Evolutionary conservation across 139 green algal genomes (phyloP).

Genomic region (Zygnema circumcarinatum): DNA sequence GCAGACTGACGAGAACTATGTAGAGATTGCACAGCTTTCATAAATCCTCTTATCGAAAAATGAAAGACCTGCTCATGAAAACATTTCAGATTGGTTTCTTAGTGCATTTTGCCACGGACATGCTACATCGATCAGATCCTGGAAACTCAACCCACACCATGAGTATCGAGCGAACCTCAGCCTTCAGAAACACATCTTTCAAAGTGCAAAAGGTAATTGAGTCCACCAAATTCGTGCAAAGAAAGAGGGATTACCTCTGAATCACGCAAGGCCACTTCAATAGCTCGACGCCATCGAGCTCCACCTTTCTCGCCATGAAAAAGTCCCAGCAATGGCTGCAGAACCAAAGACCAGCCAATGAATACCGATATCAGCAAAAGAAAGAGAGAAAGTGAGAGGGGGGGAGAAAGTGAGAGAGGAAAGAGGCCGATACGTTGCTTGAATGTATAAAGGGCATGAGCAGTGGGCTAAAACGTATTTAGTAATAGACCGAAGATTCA

Average conservation of each 20-base stretch:
- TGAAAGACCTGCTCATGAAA: neutral
- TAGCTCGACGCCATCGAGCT: slow-evolving; percentile 34
- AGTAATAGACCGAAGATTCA: neutral
- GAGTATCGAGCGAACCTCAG: neutral
- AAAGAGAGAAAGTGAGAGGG: neutral
- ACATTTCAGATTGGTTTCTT: too few species aligned
- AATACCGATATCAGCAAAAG: neutral
- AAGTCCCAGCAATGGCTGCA: slow-evolving; percentile 31
- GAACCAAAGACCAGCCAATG: neutral
- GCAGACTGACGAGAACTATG: neutral
- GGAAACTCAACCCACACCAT: neutral
- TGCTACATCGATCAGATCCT: neutral
- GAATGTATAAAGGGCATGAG: neutral
- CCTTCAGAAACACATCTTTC: neutral
- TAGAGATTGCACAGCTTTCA: neutral
- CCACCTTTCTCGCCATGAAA: slow-evolving; percentile 36
- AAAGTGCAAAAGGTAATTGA: neutral
- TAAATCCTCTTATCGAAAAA: neutral
- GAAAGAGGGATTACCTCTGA: slow-evolving; percentile 1
- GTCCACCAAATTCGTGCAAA: neutral
- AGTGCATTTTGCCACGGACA: too few species aligned
- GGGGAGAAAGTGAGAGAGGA: neutral
- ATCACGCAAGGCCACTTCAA: slow-evolving; percentile 14
- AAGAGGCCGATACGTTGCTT: neutral
- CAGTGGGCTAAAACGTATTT: neutral